These are phyloP conservation scores for Suhomyces sp. DNA, from an alignment of 805 yeast species.

Conservation along the genomic window DNA sequence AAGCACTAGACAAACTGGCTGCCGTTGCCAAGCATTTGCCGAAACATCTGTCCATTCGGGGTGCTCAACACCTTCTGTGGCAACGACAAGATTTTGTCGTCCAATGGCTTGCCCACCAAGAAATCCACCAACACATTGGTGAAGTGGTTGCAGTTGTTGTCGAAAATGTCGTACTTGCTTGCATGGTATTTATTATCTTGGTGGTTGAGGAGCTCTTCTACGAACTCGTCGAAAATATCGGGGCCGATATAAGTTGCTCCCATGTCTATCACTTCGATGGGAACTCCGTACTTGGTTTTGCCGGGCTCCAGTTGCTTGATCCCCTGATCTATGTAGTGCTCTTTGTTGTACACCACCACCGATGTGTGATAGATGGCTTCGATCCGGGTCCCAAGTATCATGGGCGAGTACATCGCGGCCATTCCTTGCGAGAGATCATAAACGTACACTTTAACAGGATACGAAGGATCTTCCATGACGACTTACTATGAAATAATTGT, in stretches of 20 bases:
- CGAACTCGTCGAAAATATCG: conserved; percentile 52
- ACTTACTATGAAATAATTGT: no score
- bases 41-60: conserved; percentile 35
- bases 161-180: conserved; percentile 52
- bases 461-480: conserved; percentile 20
- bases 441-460: conserved; percentile 52
- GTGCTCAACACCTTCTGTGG: conserved; percentile 49
- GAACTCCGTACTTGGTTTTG: conserved; percentile 56
- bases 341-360: conserved; percentile 52
- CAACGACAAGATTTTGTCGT: conserved; percentile 48
- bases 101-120: conserved; percentile 53
- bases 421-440: conserved; percentile 64
- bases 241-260: conserved; percentile 52
- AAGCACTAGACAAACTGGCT: conserved; percentile 7
- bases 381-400: conserved; percentile 49
- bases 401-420: conserved; percentile 50
- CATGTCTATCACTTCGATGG: conserved; percentile 49
- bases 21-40: conserved; percentile 30
- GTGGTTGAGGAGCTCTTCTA: conserved; percentile 44
- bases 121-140: conserved; percentile 57
- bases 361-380: conserved; percentile 71
- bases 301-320: conserved; percentile 48
- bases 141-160: conserved; percentile 69
- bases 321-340: conserved; percentile 60
- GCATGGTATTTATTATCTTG: conserved; percentile 44